phyloP scores from a whole-genome alignment of 768 basidiomycete genomes.

The Suillus tomentosus region DNA sequence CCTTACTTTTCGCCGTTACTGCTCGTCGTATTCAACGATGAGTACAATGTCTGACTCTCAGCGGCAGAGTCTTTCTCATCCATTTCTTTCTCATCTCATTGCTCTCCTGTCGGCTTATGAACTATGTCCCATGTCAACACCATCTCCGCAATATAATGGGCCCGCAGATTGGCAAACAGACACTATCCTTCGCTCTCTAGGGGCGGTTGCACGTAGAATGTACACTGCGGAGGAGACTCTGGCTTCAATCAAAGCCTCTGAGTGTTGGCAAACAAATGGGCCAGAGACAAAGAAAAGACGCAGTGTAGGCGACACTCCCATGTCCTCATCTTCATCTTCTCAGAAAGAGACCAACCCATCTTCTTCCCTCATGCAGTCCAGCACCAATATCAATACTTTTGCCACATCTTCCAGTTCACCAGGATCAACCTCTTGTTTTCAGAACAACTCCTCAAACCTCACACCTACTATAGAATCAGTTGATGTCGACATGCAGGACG shows the following conservation, averaged over 20 bases:
- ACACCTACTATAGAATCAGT: neutral
- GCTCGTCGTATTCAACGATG: slow-evolving; percentile 34
- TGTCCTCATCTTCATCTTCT: slow-evolving; percentile 31
- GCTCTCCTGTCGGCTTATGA: slow-evolving; percentile 62
- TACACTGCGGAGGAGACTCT: slow-evolving; percentile 54
- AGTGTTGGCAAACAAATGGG: slow-evolving; percentile 35
- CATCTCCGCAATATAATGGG: slow-evolving; percentile 56
- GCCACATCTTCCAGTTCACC: slow-evolving; percentile 6
- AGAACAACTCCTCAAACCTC: slow-evolving; percentile 1
- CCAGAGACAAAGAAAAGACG: slow-evolving; percentile 50
- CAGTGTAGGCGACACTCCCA: slow-evolving; percentile 39
- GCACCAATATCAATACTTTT: slow-evolving; percentile 13
- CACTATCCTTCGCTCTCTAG: slow-evolving; percentile 53
- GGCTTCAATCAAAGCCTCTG: slow-evolving; percentile 40
- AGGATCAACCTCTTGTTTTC: slow-evolving; percentile 1
- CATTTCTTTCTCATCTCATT: slow-evolving; percentile 56
- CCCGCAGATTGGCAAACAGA: slow-evolving; percentile 61
- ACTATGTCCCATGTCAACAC: slow-evolving; percentile 50
- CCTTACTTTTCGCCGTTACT: slow-evolving; percentile 6
- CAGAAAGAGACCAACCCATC: slow-evolving; percentile 25
- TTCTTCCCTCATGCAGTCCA: slow-evolving; percentile 29
- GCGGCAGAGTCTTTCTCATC: slow-evolving; percentile 28
- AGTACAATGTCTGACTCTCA: slow-evolving; percentile 31
- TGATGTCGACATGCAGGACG: slow-evolving; percentile 34
- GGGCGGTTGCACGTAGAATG: slow-evolving; percentile 54